Percentiles rank a stretch among this genome's conserved stretches.
Evolutionary conservation across 2,329 filamentous ascomycete species (phyloP).

Genomic region (Alternaria triticimaculans): DNA sequence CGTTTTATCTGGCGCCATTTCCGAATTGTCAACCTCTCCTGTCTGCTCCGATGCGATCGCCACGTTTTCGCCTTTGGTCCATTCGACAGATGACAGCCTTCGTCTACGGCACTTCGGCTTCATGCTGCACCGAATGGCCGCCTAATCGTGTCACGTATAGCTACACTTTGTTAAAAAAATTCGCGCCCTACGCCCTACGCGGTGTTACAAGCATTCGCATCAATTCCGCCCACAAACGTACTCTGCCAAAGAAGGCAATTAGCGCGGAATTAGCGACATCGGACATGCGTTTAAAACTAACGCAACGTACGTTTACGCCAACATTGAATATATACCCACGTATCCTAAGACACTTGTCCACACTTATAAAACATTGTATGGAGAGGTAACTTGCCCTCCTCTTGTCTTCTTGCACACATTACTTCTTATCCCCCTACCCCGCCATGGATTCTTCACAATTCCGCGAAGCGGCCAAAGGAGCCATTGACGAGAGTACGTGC

Average conservation of each 20-base stretch:
- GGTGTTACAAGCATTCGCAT: background rate
- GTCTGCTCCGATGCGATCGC: background rate
- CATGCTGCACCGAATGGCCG: background rate
- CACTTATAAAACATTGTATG: background rate
- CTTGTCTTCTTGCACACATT: background rate
- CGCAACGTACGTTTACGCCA: background rate
- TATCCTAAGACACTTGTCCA: background rate
- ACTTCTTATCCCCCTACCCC: background rate
- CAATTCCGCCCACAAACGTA: background rate
- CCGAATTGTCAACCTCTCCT: background rate
- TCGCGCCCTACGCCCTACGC: constrained; percentile 7
- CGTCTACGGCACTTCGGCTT: background rate
- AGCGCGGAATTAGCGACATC: constrained; percentile 24
- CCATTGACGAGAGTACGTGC: constrained; percentile 77
- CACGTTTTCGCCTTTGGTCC: background rate
- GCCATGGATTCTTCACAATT: constrained; percentile 79
- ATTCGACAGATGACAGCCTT: background rate
- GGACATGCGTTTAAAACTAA: background rate
- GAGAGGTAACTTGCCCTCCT: background rate
- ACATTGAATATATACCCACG: background rate
- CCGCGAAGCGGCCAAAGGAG: constrained; percentile 74
- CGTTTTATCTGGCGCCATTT: background rate
- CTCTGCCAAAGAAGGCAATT: constrained; percentile 3
- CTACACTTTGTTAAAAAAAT: too few relatives aligned
- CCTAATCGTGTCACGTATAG: background rate